These are phyloP conservation scores for Lactifluus volemus DNA, from an alignment of 768 basidiomycete species.

Conservation along the genomic window DNA sequence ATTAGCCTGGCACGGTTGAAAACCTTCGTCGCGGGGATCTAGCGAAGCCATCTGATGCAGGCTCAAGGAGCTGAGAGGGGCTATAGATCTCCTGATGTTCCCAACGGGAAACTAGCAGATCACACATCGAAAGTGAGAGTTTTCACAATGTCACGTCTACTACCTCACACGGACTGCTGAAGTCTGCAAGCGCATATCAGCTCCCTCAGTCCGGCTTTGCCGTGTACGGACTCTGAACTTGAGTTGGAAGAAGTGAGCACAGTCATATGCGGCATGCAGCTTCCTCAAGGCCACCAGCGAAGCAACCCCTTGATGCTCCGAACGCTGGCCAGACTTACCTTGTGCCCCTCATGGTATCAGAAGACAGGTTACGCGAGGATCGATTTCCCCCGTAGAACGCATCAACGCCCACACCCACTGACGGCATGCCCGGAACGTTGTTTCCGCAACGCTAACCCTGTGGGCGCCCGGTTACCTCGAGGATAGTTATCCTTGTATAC, in stretches of 20 bases:
- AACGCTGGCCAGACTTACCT: background rate
- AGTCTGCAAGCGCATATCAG: background rate
- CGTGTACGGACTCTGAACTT: no score
- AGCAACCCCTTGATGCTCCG: background rate
- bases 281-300: slow-evolving; percentile 6
- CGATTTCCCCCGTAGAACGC: background rate
- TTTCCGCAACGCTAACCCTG: background rate
- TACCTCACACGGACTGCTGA: background rate
- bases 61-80: background rate
- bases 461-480: slow-evolving; percentile 12
- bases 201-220: no score
- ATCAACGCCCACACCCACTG: background rate
- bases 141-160: background rate
- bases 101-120: background rate
- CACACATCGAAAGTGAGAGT: background rate
- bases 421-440: slow-evolving; percentile 11
- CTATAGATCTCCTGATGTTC: background rate
- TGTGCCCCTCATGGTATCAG: background rate
- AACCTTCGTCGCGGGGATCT: background rate
- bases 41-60: background rate
- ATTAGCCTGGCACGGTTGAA: background rate
- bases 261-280: background rate
- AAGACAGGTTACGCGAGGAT: background rate
- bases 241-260: background rate
- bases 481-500: background rate